Evolutionary conservation across 1,284 basidiomycete species (phyloP), one percentile per base, ranked within the genome.

Genomic region (Papiliotrema flavescens): DNA sequence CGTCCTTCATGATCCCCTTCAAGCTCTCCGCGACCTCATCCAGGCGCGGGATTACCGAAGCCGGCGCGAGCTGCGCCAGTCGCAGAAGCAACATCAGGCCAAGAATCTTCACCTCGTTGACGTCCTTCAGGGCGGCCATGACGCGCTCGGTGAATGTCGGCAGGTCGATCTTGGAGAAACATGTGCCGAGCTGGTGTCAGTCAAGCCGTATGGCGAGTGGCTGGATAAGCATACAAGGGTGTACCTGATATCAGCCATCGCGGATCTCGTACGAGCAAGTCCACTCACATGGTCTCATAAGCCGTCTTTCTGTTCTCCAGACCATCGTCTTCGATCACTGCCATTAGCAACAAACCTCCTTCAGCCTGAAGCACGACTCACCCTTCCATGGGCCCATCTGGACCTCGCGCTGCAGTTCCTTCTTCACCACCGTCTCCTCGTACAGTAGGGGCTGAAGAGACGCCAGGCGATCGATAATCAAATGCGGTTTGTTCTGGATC

Each of bases 361-460:
- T 2, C 7, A 42, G 11, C 4, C 14, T 32, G 13, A 24, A n/a
- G 1, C 46, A 36, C 26, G 14, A 70, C 74, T 79, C 74, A 71
- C 82, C 91, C 51, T 89, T 93, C 87, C 93, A 99, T 0, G 96
- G 96, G 15, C 96, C 96, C 96, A 98, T 98, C 69, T 90, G 87
- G 8, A 98, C 93, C 6, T 88, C 90, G 32, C 90, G 85, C 66
- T 97, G 87, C 52, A 97, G 84, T 36, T 88, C 85, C 15, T 84
- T 81, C 65, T 91, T 89, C 66, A 93, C 78, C 34, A 82, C 75
- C 0, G 92, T 95, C 77, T 95, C 90, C 47, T 83, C 80, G 78
- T 97, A 97, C 19, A 99, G 79, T 55, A 82, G 83, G 0, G 93
- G 92, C 44, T 98, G 80, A 2, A 98, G 80, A 0, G 81, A 74